Base-by-base conservation (phyloP, 2,329 filamentous ascomycete genomes). In the Rutstroemia sydowiana region DNA sequence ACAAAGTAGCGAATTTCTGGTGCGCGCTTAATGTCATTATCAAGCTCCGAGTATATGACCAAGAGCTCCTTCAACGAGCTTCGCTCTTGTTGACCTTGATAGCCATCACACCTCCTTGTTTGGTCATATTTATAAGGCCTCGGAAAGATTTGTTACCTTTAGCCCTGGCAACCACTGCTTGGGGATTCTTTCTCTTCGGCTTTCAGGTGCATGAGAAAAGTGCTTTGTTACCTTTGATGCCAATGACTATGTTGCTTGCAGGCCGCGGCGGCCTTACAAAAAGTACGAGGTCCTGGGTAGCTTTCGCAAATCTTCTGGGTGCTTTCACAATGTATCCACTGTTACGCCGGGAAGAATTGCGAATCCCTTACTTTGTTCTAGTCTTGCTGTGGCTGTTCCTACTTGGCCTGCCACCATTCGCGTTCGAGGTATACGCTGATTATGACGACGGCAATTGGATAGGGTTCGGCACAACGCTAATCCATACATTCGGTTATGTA, bases 181-280 rank as follows among this genome's bases (percentile, higher is more conserved):
- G 93, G 93, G 92, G 87, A 0, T 98, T 98, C 74, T 98, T 97
- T 68, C 75, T 98, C 14, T 97, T 95, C 72, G 95, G 89, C 62
- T 98, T 95, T 68, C 93, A 98, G 66, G 95, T 98, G 0, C 93
- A 98, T 64, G 93, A 98, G 72, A 98, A 98, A 77, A 96, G 91
- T 59, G 89, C 95, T 0, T 75, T 98, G 5, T 78, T 98, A 2
- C 95, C 93, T 1, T 74, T 98, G 43, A 80, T 97, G 66, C 93
- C 93, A 0, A 95, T 95, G 87, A 97, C 91, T 0, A 71, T 96
- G 6, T 75, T 97, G 5, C 75, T 98, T 36, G 87, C 87, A 14
- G 84, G 87, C 14, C 81, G 84, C 56, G 80, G 87, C 45, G 92
- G 92, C 0, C 71, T 98, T 45, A 81, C 81, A 54, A 86, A 87